These are phyloP conservation scores for Diplogelasinospora grovesii DNA, from an alignment of 495 filamentous ascomycete species.

Conservation along the genomic window DNA sequence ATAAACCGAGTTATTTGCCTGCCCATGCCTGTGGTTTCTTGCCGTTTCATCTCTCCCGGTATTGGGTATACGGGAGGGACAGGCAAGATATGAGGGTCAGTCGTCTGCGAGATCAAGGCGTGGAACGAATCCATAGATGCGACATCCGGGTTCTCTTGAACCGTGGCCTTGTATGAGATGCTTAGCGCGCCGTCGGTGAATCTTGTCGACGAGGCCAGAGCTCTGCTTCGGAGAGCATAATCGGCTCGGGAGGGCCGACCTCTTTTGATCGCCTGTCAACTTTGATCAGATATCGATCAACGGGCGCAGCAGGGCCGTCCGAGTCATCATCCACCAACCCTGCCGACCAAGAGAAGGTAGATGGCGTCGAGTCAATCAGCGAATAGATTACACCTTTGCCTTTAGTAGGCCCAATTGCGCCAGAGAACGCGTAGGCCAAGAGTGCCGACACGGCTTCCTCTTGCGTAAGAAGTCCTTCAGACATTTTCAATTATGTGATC, in stretches of 20 bases:
- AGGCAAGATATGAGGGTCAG: constrained; percentile 2
- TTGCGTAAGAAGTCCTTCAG: not conserved
- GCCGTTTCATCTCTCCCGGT: not conserved
- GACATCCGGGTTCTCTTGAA: constrained; percentile 3
- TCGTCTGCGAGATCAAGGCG: not conserved
- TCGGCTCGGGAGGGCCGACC: constrained; percentile 1
- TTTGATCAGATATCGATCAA: constrained; percentile 2
- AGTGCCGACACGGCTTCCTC: constrained; percentile 5
- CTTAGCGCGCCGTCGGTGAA: constrained; percentile 4
- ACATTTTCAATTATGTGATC: too few species aligned
- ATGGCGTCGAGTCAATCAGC: constrained; percentile 1
- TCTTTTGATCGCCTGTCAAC: constrained; percentile 1
- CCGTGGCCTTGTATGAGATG: constrained; percentile 3
- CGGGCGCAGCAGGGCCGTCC: constrained; percentile 1
- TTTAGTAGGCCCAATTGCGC: constrained; percentile 1
- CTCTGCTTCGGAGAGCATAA: constrained; percentile 3
- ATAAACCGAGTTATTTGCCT: constrained; percentile 3
- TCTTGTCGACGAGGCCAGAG: constrained; percentile 1
- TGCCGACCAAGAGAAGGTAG: constrained; percentile 4
- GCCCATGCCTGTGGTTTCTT: constrained; percentile 2
- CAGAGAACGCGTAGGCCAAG: constrained; percentile 1
- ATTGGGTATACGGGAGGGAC: constrained; percentile 2
- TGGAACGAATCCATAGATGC: constrained; percentile 1
- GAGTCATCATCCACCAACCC: not conserved
- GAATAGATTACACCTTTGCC: constrained; percentile 1